These are phyloP conservation scores for Gnetum montanum DNA, from an alignment of 75 land plant genomes.

Conservation along the genomic window DNA sequence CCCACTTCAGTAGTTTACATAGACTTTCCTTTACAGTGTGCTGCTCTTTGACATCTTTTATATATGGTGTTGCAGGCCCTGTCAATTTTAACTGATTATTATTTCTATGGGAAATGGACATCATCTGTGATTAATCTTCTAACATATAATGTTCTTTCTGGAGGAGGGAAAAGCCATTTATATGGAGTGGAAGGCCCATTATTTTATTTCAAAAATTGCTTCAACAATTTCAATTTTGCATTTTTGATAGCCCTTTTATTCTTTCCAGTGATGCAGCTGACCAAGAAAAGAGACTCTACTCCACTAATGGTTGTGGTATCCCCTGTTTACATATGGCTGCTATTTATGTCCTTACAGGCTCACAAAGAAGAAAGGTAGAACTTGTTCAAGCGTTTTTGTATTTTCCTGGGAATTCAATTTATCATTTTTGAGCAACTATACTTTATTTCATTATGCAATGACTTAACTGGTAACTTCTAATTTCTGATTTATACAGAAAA, in stretches of 20 bases:
- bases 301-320: slow-evolving; percentile 61
- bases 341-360: slow-evolving; percentile 93
- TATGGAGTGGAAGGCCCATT: slow-evolving; percentile 88
- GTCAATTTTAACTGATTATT: slow-evolving; percentile 57
- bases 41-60: not conserved
- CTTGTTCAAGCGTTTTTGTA: no score
- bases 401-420: no score
- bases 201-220: slow-evolving; percentile 81
- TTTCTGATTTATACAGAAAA: no score
- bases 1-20: not conserved
- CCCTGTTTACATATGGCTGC: slow-evolving; percentile 88
- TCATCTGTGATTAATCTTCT: slow-evolving; percentile 84
- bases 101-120: slow-evolving; percentile 84
- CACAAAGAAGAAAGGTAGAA: slow-evolving; percentile 99
- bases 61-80: slow-evolving; percentile 36
- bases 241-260: slow-evolving; percentile 73
- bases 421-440: no score
- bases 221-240: slow-evolving; percentile 91
- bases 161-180: slow-evolving; percentile 90
- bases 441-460: no score
- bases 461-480: no score
- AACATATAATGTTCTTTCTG: slow-evolving; percentile 65
- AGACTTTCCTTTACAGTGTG: not conserved
- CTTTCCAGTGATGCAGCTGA: slow-evolving; percentile 34
- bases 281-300: slow-evolving; percentile 30